A percentile compares a stretch with the other conserved stretches of the same genome.
These are phyloP conservation scores for Diaporthe vexans DNA, from an alignment of 2,329 filamentous ascomycete genomes.

Conservation along the genomic window DNA sequence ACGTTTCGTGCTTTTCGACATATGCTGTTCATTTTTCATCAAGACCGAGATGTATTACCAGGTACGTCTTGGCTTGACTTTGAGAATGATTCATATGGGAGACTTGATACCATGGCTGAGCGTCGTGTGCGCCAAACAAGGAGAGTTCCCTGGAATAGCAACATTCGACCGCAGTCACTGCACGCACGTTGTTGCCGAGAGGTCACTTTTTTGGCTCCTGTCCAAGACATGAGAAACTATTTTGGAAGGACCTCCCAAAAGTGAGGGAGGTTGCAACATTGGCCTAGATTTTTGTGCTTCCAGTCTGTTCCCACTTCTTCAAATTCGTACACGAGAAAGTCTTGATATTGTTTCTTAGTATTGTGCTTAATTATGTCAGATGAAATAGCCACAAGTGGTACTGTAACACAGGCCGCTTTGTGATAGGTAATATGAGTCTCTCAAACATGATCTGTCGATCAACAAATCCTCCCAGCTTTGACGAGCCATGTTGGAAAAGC, in stretches of 20 bases:
- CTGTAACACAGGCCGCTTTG: background rate
- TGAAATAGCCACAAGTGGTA: background rate
- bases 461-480: background rate
- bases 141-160: background rate
- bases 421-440: background rate
- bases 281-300: background rate
- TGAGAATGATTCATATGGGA: background rate
- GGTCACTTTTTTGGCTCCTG: too few relatives aligned
- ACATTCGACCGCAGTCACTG: background rate
- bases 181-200: background rate
- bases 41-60: too few relatives aligned
- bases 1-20: background rate
- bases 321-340: background rate
- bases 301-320: background rate
- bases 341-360: constrained; percentile 36
- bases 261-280: too few relatives aligned
- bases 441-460: background rate
- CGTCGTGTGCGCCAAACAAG: constrained; percentile 39
- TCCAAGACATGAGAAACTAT: background rate
- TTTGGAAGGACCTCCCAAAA: background rate
- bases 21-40: background rate
- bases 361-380: constrained; percentile 20
- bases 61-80: background rate
- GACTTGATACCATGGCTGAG: constrained; percentile 31
- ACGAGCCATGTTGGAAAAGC: background rate